A percentile compares a stretch with the other conserved stretches of the same genome.
These are phyloP conservation scores for Domatiomyces catenatus DNA, from an alignment of 2,329 filamentous ascomycete genomes.

Conservation along the genomic window DNA sequence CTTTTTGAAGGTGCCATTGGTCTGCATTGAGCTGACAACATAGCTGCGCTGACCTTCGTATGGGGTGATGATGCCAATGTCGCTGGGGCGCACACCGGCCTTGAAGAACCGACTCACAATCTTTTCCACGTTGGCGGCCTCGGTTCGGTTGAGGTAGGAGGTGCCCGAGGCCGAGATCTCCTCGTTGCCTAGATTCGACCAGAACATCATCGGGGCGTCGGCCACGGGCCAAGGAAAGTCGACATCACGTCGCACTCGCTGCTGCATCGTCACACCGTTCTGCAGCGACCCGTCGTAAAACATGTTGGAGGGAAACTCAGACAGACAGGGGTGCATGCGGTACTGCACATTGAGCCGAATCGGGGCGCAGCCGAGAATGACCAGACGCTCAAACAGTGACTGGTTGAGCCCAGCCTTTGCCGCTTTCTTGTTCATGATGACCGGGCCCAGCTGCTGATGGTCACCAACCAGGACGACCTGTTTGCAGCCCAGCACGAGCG, in stretches of 20 bases:
- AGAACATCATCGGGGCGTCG: slow-evolving; percentile 99
- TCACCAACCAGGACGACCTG: slow-evolving; percentile 97
- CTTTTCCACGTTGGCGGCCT: slow-evolving; percentile 95
- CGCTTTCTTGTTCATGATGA: slow-evolving; percentile 99
- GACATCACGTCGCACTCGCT: slow-evolving; percentile 78
- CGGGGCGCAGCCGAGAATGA: slow-evolving; percentile 76
- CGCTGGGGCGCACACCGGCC: slow-evolving; percentile 80
- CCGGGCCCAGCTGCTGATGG: slow-evolving; percentile 91
- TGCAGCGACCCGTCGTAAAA: slow-evolving; percentile 97
- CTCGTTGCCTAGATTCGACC: slow-evolving; percentile 94
- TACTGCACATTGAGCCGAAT: slow-evolving; percentile 95
- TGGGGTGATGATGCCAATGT: slow-evolving; percentile 95
- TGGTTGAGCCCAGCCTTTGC: slow-evolving; percentile 95
- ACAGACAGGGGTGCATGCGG: slow-evolving; percentile 96
- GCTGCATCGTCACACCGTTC: slow-evolving; percentile 82
- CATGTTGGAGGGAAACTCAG: slow-evolving; percentile 97
- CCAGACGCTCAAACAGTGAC: slow-evolving; percentile 92
- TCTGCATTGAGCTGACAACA: slow-evolving; percentile 98
- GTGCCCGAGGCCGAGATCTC: slow-evolving; percentile 97
- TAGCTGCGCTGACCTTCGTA: slow-evolving; percentile 98
- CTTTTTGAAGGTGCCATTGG: slow-evolving; percentile 92
- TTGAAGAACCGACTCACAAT: slow-evolving; percentile 98
- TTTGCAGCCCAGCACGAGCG: slow-evolving; percentile 90
- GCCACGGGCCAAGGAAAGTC: slow-evolving; percentile 95
- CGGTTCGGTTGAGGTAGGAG: slow-evolving; percentile 93